phyloP scores from a whole-genome alignment of 176 grass and related monocot genomes.

The Oryza coarctata region DNA sequence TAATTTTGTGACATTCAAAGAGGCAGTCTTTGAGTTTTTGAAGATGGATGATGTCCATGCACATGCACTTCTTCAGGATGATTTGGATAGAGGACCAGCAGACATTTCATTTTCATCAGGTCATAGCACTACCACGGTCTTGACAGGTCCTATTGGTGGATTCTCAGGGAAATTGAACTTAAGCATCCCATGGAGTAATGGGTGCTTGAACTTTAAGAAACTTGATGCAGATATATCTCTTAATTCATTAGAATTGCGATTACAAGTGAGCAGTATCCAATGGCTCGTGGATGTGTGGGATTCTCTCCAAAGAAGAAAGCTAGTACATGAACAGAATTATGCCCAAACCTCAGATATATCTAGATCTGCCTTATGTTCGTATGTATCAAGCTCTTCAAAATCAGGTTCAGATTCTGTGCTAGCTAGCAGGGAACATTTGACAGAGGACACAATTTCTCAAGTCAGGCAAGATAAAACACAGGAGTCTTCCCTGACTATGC shows the following conservation, averaged over 20 bases:
- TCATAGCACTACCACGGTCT: constrained; percentile 59
- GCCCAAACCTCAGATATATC: constrained; percentile 42
- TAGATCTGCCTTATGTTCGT: constrained; percentile 35
- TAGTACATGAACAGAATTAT: constrained; percentile 29
- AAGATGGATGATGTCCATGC: constrained; percentile 71
- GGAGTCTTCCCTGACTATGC: constrained; percentile 66
- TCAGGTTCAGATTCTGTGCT: constrained; percentile 43
- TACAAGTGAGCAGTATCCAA: constrained; percentile 70
- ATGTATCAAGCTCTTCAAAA: constrained; percentile 34
- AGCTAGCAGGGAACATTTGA: constrained; percentile 21
- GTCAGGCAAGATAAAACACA: constrained; percentile 56
- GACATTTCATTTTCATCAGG: constrained; percentile 40
- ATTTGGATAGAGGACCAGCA: constrained; percentile 43
- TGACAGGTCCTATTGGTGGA: constrained; percentile 80
- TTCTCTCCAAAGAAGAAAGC: constrained; percentile 55
- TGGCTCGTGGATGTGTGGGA: constrained; percentile 65
- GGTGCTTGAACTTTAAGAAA: constrained; percentile 71
- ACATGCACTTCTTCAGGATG: constrained; percentile 41
- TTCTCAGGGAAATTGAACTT: constrained; percentile 86
- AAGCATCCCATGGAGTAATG: constrained; percentile 96
- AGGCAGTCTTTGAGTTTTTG: constrained; percentile 81
- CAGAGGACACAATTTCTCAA: constrained; percentile 36
- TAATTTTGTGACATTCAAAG: constrained; percentile 86
- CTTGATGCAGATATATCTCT: constrained; percentile 77
- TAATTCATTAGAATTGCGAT: constrained; percentile 70